Evolutionary conservation across 306 rosid species (phyloP).

Genomic region (Bauhinia variegata): DNA sequence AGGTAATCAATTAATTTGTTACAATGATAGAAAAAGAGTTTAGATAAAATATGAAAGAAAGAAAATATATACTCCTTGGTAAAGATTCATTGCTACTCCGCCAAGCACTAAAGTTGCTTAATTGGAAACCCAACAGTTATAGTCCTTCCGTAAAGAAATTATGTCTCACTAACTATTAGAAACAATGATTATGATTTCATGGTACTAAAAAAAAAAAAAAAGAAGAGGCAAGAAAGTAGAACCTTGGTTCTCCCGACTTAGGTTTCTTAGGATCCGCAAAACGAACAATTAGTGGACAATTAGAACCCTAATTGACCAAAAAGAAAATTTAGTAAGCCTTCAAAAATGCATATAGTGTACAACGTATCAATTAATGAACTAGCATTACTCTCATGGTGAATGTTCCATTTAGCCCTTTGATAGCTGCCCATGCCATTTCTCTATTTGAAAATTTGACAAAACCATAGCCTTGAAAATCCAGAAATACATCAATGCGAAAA

Average conservation of each 20-base stretch:
- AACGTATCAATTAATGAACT: constrained; percentile 24
- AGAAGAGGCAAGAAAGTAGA: constrained; percentile 32
- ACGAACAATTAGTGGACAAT: constrained; percentile 81
- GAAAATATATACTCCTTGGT: constrained; percentile 5
- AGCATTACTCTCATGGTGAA: constrained; percentile 74
- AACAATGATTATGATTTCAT: constrained; percentile 13
- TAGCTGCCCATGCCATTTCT: constrained; percentile 86
- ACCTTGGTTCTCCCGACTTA: constrained; percentile 74
- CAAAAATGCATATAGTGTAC: constrained; percentile 28
- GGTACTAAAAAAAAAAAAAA: constrained; percentile 26
- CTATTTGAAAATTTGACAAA: constrained; percentile 72
- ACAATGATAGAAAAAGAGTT: constrained; percentile 9
- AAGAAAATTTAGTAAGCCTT: constrained; percentile 38
- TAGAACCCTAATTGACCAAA: constrained; percentile 67
- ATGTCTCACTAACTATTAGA: constrained; percentile 10
- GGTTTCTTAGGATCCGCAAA: constrained; percentile 92
- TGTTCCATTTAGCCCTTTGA: constrained; percentile 70
- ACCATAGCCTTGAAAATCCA: constrained; percentile 63
- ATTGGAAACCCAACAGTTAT: neutral
- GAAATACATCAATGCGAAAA: constrained; percentile 32
- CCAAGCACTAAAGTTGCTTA: constrained; percentile 19
- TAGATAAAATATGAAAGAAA: constrained; percentile 4
- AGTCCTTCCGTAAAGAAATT: constrained; percentile 2
- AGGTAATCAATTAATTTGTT: neutral
- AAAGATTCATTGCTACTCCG: constrained; percentile 19